phyloP scores from a whole-genome alignment of 495 filamentous ascomycete species.

The Neurospora sp. region DNA sequence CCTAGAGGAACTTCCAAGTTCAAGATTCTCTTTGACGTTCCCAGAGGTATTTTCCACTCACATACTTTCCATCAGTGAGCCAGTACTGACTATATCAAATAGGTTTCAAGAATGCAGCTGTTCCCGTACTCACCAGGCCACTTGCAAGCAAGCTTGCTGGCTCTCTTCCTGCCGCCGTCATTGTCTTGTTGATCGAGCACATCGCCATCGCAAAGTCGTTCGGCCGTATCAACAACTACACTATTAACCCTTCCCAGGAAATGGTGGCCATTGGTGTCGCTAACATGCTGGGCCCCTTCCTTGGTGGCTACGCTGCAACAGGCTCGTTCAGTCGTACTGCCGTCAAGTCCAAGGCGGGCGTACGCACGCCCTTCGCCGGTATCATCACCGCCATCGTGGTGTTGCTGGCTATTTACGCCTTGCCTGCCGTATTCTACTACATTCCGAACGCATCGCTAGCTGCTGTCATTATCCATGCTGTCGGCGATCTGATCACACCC shows the following conservation, averaged over 20 bases:
- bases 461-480: conserved; percentile 95
- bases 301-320: conserved; percentile 89
- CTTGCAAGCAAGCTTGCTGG: conserved; percentile 19
- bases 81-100: conserved; percentile 4
- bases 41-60: conserved; percentile 44
- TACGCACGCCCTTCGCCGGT: conserved; percentile 86
- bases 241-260: conserved; percentile 95
- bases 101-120: conserved; percentile 74
- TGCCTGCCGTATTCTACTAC: conserved; percentile 89
- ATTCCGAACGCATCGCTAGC: conserved; percentile 81
- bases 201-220: conserved; percentile 99
- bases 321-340: conserved; percentile 96
- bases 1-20: conserved; percentile 43
- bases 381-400: conserved; percentile 84
- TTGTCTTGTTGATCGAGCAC: conserved; percentile 91
- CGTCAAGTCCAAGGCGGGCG: conserved; percentile 96
- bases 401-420: conserved; percentile 86
- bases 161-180: conserved; percentile 47
- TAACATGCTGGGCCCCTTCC: conserved; percentile 87
- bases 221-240: conserved; percentile 93
- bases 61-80: not conserved
- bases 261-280: conserved; percentile 90
- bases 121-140: conserved; percentile 51
- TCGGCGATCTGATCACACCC: conserved; percentile 88
- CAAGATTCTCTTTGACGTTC: conserved; percentile 64